Evolutionary conservation across 129 eudicot genomes (phyloP), one percentile per base, ranked within the genome.

Genomic region (Lactuca saligna): DNA sequence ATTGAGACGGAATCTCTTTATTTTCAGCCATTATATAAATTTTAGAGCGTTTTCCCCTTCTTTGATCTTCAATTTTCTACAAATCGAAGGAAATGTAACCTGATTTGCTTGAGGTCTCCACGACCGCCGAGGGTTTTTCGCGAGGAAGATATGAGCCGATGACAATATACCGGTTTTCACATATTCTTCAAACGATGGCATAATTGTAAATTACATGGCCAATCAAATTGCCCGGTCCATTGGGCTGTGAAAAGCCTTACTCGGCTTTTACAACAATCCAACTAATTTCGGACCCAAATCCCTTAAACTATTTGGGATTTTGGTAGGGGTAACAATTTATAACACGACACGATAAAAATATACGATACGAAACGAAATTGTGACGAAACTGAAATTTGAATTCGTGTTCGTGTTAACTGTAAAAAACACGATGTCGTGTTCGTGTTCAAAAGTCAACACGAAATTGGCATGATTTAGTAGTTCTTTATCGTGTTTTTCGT

Each of bases 1-100:
- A 81, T 31, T 88, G 81, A 6, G 82, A 54, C 41, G 84, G 75
- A 61, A 88, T 75, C 67, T 68, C 75, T 66, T 77, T 86, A 60
- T 71, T 86, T 69, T 91, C 92, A 9, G 67, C 88, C 97, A 87
- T 91, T 72, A 51, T 25, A 4, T 8, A 42, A 16, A 50, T 61
- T 72, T 9, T 17, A 25, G 16, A 53, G 31, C 63, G 50, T 3
- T 54, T 38, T 51, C 11, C 31, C 15, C 20, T 25, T 32, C 34
- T 15, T 64, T 64, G 65, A 15, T 29, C 46, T 64, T 54, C 44
- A 51, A 0, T 41, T 74, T 15, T 41, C 54, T 44, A 38, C 41
- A 48, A 57, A 65, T 57, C 11, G 14, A 44, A 31, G 5, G 17
- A 25, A 34, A 63, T 1, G 33, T 17, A 12, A 37, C 6, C 53